Evolutionary conservation across 2,329 filamentous ascomycete genomes (phyloP), one percentile per base, ranked within the genome.

Genomic region (Penicillium sp.): DNA sequence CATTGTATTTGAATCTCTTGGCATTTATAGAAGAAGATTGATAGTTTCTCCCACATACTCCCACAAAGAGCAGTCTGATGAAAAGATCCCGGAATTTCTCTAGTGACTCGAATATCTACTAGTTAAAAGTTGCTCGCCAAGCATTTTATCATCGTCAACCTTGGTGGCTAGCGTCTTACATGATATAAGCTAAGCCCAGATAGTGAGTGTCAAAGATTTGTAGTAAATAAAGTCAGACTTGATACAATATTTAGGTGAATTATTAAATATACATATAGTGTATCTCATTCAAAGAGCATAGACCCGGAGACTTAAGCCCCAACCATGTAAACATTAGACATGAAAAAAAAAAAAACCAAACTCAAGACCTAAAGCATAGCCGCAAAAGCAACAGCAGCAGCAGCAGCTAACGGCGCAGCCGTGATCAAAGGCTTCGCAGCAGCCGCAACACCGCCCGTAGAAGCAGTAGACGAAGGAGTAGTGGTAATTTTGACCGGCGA

Each of bases 371-470:
- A 62, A 15, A 62, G 17, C 31, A 62, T 50, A n/a, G 51, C 58
- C 15, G 33, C 56, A 21, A 58, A 42, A 8, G 55, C 58, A 33
- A 45, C 15, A 35, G 46, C 59, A 60, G 33, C 59, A 56, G 48
- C 47, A 23, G 48, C 59, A 17, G 48, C 54, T 13, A 52, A 12
- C 12, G 53, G 42, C 4, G 43, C 59, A 43, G 57, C 53, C 6
- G 53, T 54, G 2, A 49, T 45, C 43, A 57, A 48, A 37, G 55
- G 35, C 33, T 54, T 54, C 1, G 27, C 35, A 25, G 31, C 21
- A 38, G 31, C 35, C 7, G 48, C 56, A 27, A 27, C 57, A 35
- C 19, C 54, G 19, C 40, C 54, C 10, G 31, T 49, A 12, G 41
- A 58, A 50, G 29, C 38, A 25, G 48, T 43, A 17, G 38, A 29